A percentile compares a stretch with the other conserved stretches of the same genome.
These are phyloP conservation scores for Podaxis carcinomalis DNA, from an alignment of 768 basidiomycete species.

Conservation along the genomic window DNA sequence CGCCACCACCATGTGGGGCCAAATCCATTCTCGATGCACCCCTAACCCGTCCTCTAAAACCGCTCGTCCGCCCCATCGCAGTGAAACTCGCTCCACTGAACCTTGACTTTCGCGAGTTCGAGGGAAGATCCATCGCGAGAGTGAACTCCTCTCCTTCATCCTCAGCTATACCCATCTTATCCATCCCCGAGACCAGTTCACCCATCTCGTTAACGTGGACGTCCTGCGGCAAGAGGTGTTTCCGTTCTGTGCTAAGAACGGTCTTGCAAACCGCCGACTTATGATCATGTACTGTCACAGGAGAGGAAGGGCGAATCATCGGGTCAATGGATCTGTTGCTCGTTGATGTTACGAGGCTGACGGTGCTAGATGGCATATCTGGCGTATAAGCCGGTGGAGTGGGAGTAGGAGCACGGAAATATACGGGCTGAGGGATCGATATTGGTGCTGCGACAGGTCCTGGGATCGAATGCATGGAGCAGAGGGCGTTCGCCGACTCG, in stretches of 20 bases:
- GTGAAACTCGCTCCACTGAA: background rate
- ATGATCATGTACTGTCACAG: background rate
- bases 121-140: constrained; percentile 38
- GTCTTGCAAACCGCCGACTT: background rate
- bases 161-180: constrained; percentile 11
- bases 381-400: background rate
- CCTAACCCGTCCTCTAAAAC: background rate
- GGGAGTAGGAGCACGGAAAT: background rate
- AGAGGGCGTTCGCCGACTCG: background rate
- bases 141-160: constrained; percentile 36
- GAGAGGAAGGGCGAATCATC: background rate
- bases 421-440: background rate
- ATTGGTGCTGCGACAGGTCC: background rate
- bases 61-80: constrained; percentile 3
- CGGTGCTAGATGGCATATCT: background rate
- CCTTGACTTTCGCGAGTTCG: constrained; percentile 10
- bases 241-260: background rate
- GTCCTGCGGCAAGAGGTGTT: constrained; percentile 15
- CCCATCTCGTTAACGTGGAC: constrained; percentile 14
- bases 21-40: background rate
- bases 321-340: background rate
- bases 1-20: background rate
- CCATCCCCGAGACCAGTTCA: constrained; percentile 13
- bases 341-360: background rate
- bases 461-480: background rate